Conservation (phyloP, 306 rosid species). For the Vicia villosa region DNA sequence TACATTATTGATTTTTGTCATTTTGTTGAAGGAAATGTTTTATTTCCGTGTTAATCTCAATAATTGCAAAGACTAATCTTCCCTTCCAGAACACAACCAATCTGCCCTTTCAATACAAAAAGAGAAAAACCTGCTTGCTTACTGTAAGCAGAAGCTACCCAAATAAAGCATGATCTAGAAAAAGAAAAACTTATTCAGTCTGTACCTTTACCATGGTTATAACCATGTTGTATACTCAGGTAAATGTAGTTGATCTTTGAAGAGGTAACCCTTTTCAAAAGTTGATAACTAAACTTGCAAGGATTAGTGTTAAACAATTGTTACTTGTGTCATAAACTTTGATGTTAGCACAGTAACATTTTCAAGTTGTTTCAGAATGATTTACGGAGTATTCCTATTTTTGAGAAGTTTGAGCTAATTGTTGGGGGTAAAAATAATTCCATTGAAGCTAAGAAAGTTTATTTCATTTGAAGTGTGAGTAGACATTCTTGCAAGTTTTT, state of each 20-base stretch:
- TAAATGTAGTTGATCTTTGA: background rate
- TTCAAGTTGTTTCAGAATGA: no score
- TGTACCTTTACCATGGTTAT: background rate
- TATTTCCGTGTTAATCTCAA: background rate
- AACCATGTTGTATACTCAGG: background rate
- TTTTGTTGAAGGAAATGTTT: slow-evolving; percentile 27
- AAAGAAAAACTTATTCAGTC: background rate
- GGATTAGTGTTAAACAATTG: background rate
- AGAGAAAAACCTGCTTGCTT: background rate
- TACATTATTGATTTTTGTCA: slow-evolving; percentile 16
- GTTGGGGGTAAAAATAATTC: no score
- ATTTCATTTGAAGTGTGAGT: no score
- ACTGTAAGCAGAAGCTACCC: background rate
- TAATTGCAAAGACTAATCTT: background rate
- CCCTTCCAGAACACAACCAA: background rate
- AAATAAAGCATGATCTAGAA: background rate
- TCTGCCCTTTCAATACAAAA: no score
- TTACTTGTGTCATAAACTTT: background rate
- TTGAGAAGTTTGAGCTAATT: no score
- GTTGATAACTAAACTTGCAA: background rate
- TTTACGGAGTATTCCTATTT: no score
- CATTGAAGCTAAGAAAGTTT: no score
- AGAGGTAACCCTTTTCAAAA: background rate
- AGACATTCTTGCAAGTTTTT: no score
- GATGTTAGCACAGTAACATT: background rate